phyloP scores from a whole-genome alignment of 2,329 filamentous ascomycete species.

The Botrytis paeoniae region DNA sequence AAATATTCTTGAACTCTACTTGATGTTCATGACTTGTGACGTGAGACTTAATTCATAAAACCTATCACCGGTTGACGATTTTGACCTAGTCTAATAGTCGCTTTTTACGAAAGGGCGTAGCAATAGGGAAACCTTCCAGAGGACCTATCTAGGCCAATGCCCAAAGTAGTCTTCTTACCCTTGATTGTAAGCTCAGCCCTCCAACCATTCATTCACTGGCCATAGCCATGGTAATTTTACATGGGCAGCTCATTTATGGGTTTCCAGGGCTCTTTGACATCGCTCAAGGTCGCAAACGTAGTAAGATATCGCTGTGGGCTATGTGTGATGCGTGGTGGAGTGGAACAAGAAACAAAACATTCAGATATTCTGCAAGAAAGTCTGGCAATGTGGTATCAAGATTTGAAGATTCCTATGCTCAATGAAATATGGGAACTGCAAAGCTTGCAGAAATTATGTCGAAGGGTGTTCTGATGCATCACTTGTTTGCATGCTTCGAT shows the following conservation, averaged over 20 bases:
- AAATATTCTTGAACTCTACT: neutral
- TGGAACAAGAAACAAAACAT: neutral
- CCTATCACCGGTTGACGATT: neutral
- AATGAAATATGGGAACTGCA: conserved; percentile 5
- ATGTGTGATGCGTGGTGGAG: neutral
- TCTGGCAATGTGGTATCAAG: conserved; percentile 8
- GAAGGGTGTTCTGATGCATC: conserved; percentile 8
- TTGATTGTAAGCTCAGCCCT: neutral
- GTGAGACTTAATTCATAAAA: neutral
- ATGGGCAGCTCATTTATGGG: neutral
- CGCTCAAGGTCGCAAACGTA: neutral
- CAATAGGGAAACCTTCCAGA: neutral
- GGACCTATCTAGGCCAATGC: neutral
- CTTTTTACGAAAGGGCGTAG: neutral
- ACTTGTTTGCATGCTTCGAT: conserved; percentile 11
- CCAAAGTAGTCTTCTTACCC: neutral
- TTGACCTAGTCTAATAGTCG: neutral
- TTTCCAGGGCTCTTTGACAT: neutral
- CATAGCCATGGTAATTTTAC: neutral
- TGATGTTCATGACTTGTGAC: neutral
- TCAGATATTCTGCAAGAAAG: neutral
- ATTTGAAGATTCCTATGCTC: conserved; percentile 13
- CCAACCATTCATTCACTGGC: neutral
- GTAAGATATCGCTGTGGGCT: neutral
- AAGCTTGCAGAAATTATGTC: conserved; percentile 4